Conservation (phyloP, 768 basidiomycete genomes). For the Russula foetens region DNA sequence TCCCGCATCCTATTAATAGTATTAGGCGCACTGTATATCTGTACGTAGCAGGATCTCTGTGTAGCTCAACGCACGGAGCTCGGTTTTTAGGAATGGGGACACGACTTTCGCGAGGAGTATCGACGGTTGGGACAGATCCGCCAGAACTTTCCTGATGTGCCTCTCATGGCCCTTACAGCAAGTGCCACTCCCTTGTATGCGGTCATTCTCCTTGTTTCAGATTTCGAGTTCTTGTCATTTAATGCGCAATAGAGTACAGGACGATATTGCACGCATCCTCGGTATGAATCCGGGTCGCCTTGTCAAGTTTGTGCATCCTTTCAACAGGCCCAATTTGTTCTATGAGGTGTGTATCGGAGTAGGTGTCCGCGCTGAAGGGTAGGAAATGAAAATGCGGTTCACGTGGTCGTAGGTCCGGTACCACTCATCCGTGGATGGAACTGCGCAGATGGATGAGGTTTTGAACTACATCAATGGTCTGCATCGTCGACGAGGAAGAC, state of each 20-base stretch:
- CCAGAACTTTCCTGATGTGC: conserved; percentile 53
- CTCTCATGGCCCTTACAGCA: conserved; percentile 84
- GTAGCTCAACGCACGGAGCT: background rate
- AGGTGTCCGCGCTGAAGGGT: background rate
- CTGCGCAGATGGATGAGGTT: conserved; percentile 55
- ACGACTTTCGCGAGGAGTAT: conserved; percentile 72
- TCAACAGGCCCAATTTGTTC: conserved; percentile 72
- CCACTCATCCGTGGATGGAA: conserved; percentile 41
- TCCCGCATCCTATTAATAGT: background rate
- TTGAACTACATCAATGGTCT: conserved; percentile 57
- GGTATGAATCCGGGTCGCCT: conserved; percentile 49
- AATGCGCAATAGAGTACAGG: conserved; percentile 50
- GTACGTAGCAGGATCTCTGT: conserved; percentile 30
- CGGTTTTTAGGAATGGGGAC: conserved; percentile 71
- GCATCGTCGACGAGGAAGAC: conserved; percentile 46
- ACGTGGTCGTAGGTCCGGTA: conserved; percentile 49
- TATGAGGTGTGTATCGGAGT: conserved; percentile 50
- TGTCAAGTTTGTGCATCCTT: conserved; percentile 63
- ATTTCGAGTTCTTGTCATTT: background rate
- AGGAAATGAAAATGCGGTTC: background rate
- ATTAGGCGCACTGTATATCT: conserved; percentile 76
- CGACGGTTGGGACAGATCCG: conserved; percentile 65
- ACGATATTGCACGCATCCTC: conserved; percentile 62
- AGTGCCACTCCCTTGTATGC: conserved; percentile 66
- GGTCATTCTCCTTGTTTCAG: background rate